These are phyloP conservation scores for Geum urbanum DNA, from an alignment of 306 rosid genomes.

Conservation along the genomic window DNA sequence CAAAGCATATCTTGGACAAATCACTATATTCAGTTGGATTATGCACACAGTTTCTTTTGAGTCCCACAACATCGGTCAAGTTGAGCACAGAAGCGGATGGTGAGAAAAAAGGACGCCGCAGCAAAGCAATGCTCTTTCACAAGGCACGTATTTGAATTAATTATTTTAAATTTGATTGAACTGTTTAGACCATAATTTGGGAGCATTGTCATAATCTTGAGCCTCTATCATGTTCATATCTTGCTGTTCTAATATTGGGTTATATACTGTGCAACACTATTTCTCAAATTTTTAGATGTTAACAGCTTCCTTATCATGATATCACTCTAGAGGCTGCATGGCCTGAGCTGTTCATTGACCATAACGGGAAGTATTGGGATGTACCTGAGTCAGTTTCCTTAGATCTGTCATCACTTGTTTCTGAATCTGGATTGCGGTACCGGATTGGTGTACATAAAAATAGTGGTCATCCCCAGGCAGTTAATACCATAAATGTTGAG, in stretches of 20 bases:
- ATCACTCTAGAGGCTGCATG: slow-evolving; percentile 78
- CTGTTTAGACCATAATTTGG: not conserved
- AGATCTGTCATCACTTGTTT: slow-evolving; percentile 59
- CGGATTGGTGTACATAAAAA: slow-evolving; percentile 69
- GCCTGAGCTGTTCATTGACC: slow-evolving; percentile 85
- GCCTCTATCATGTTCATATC: not conserved
- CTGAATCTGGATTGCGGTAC: slow-evolving; percentile 67
- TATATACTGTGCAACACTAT: slow-evolving; percentile 15
- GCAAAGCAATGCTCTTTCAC: slow-evolving; percentile 52
- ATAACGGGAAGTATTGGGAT: slow-evolving; percentile 86
- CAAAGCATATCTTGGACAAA: slow-evolving; percentile 63
- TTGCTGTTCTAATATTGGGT: slow-evolving; percentile 7
- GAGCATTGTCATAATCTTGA: not conserved
- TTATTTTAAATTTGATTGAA: slow-evolving; percentile 6
- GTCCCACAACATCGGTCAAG: slow-evolving; percentile 47
- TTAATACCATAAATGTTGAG: slow-evolving; percentile 36
- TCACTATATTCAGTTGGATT: slow-evolving; percentile 65
- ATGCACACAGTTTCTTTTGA: slow-evolving; percentile 48
- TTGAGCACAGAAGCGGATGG: slow-evolving; percentile 66
- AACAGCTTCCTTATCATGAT: slow-evolving; percentile 81
- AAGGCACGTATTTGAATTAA: slow-evolving; percentile 39
- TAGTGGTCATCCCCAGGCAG: slow-evolving; percentile 55
- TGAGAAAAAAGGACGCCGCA: slow-evolving; percentile 61
- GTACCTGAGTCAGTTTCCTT: slow-evolving; percentile 73
- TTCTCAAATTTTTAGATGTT: slow-evolving; percentile 18